phyloP scores from a whole-genome alignment of 1,284 basidiomycete species.

The Gymnopus androsaceus region DNA sequence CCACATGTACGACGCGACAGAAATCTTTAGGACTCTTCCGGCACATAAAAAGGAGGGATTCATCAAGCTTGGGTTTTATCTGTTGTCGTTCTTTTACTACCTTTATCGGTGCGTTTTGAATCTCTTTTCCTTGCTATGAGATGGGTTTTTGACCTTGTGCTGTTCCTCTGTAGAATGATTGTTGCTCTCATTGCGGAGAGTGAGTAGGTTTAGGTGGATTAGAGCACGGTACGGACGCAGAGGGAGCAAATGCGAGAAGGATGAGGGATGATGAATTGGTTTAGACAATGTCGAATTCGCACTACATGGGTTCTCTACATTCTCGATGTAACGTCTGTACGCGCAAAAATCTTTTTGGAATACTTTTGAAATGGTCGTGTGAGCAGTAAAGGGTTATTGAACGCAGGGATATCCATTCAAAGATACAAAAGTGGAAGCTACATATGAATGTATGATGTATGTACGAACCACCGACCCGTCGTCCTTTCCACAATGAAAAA shows the following conservation, averaged over 20 bases:
- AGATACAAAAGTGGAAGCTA: no score
- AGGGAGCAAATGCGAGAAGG: no score
- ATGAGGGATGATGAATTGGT: no score
- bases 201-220: slow-evolving; percentile 41
- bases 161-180: slow-evolving; percentile 66
- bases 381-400: no score
- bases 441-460: slow-evolving; percentile 30
- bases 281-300: no score
- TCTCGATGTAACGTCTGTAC: no score
- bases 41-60: slow-evolving; percentile 98
- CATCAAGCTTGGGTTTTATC: slow-evolving; percentile 94
- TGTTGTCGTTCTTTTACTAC: slow-evolving; percentile 96
- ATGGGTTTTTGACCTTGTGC: background rate
- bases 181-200: slow-evolving; percentile 83
- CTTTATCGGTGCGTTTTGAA: slow-evolving; percentile 80
- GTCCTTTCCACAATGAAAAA: slow-evolving; percentile 35
- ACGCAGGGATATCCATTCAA: no score
- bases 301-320: no score
- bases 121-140: slow-evolving; percentile 4
- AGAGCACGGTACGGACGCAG: no score
- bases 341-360: background rate
- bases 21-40: slow-evolving; percentile 95
- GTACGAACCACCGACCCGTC: slow-evolving; percentile 83
- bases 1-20: slow-evolving; percentile 99
- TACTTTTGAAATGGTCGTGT: no score